A percentile compares a stretch with the other conserved stretches of the same genome.
Evolutionary conservation across 148 eudicot species (phyloP).

Genomic region (Limonium bicolor): DNA sequence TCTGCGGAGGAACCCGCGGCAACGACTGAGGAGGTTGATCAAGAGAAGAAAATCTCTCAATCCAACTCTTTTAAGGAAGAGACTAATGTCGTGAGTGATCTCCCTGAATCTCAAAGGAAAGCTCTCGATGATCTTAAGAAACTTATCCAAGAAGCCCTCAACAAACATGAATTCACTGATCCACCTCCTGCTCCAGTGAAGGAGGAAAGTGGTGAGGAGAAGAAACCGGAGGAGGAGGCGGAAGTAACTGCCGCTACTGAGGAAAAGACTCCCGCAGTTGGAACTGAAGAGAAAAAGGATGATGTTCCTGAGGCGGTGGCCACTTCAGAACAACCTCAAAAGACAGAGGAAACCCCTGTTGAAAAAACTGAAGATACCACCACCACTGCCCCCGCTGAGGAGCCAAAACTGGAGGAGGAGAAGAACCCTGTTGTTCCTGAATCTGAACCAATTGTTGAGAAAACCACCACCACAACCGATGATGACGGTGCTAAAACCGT

Average conservation of each 20-base stretch:
- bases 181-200: slow-evolving; percentile 20
- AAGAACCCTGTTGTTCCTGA: no score
- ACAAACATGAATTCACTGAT: slow-evolving; percentile 59
- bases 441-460: no score
- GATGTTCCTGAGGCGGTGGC: neutral
- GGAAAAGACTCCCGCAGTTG: slow-evolving; percentile 8
- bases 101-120: slow-evolving; percentile 54
- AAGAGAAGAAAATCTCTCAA: slow-evolving; percentile 24
- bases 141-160: slow-evolving; percentile 46
- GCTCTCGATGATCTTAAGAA: slow-evolving; percentile 71
- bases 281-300: slow-evolving; percentile 6
- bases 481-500: slow-evolving; percentile 36
- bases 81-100: slow-evolving; percentile 53
- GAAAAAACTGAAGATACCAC: slow-evolving; percentile 12
- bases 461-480: slow-evolving; percentile 9
- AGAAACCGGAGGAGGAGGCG: slow-evolving; percentile 7
- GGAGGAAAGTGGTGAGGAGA: no score
- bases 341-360: slow-evolving; percentile 14
- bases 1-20: slow-evolving; percentile 10
- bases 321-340: slow-evolving; percentile 9
- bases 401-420: slow-evolving; percentile 1
- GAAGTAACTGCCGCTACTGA: neutral
- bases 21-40: slow-evolving; percentile 10
- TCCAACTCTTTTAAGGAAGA: slow-evolving; percentile 63
- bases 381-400: no score